Conservation (phyloP, 228 moss, liverwort and hornwort species). For the Sphagnum fallax region DNA sequence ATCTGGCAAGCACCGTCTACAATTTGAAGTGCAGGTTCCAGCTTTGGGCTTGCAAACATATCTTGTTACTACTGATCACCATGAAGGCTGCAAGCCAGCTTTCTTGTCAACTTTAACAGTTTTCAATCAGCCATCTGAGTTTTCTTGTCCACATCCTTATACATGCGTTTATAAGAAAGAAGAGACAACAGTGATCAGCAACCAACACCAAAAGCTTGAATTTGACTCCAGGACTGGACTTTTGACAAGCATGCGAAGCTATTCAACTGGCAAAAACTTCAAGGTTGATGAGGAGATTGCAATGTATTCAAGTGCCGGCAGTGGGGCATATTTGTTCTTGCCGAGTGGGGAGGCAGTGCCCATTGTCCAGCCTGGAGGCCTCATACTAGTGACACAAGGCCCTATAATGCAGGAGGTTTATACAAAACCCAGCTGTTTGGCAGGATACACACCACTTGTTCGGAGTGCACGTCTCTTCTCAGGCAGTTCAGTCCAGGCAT, state of each 20-base stretch:
- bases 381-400: conserved; percentile 53
- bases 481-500: conserved; percentile 65
- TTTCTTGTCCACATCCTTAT: conserved; percentile 69
- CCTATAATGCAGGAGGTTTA: conserved; percentile 76
- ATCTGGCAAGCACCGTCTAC: conserved; percentile 77
- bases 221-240: conserved; percentile 72
- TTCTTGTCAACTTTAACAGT: conserved; percentile 52
- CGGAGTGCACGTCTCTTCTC: conserved; percentile 77
- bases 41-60: conserved; percentile 84
- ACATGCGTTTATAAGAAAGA: conserved; percentile 40
- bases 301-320: conserved; percentile 68
- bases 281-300: conserved; percentile 74
- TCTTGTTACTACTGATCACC: conserved; percentile 60
- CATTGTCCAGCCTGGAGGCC: conserved; percentile 64
- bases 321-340: conserved; percentile 88
- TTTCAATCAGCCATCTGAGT: conserved; percentile 53
- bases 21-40: conserved; percentile 60
- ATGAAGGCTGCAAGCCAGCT: conserved; percentile 61
- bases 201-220: conserved; percentile 47
- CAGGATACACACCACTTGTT: conserved; percentile 45
- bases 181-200: conserved; percentile 46
- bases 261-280: conserved; percentile 31
- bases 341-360: conserved; percentile 64
- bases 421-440: conserved; percentile 48
- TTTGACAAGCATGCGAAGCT: conserved; percentile 36